Evolutionary conservation across 495 filamentous ascomycete species (phyloP), one percentile per base, ranked within the genome.

Genomic region (Tuber indicum): DNA sequence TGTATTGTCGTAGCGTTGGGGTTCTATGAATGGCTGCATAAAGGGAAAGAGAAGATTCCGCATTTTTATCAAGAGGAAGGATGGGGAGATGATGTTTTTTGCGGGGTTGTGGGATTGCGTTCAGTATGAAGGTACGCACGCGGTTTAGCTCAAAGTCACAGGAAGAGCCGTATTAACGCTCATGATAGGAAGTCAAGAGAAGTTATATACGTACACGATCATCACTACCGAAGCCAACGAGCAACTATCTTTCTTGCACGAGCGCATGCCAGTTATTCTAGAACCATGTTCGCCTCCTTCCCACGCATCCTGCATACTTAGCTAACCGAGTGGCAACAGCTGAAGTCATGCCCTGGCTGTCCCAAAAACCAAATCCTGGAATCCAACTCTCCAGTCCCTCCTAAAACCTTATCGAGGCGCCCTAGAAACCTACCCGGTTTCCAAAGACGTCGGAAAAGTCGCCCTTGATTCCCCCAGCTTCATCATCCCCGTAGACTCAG

Each of bases 1-100:
- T 99, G 96, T 82, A 86, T 98, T 66, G 90, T 99, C 3, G 79
- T 95, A 5, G 93, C 91, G 21, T 91, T 97, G 84, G 96, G 96
- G 3, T 99, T 98, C 85, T 99, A 95, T 84, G 96, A 99, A 84
- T 99, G 96, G 96, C 84, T 96, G 73, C 93, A 96, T 84, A 93
- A 93, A 81, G 88, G 90, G 43, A 90, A 89, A 0, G 87, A 90
- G 1, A 95, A 93, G 80, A 90, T 77, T 41, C 96, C 96, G 58
- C 90, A 98, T 84, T 98, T n/a, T 88, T 82, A 87, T 92, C 16
- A 92, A 90, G 82, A 86, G 93, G 21, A 92, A 90, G 81, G 96
- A 98, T 82, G 93, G 92, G 0, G 87, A 90, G 77, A 83, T 97
- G 79, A 93, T 99, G 91, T 93, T 88, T 76, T 90, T 98, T 80